These are phyloP conservation scores for Ceratobasidium sp. DNA, from an alignment of 1,284 basidiomycete species.

Conservation along the genomic window DNA sequence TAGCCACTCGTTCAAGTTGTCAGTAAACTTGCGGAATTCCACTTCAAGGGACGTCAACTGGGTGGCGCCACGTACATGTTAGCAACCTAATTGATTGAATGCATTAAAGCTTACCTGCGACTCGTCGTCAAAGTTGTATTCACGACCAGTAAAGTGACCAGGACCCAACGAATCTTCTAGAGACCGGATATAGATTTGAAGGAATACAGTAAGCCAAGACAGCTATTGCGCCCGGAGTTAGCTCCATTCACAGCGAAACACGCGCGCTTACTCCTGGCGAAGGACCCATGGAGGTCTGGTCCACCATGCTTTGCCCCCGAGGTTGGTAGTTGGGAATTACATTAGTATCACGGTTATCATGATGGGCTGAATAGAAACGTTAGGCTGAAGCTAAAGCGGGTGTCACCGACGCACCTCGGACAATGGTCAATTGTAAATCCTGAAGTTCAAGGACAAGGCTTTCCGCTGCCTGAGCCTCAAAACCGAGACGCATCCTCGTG, in stretches of 20 bases:
- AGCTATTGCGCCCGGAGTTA: conserved; percentile 51
- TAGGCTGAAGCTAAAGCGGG: conserved; percentile 4
- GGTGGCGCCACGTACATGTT: not conserved
- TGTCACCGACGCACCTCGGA: conserved; percentile 62
- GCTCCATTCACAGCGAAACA: conserved; percentile 8
- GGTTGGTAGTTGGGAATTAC: conserved; percentile 83
- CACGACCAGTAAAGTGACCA: conserved; percentile 59
- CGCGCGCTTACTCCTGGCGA: conserved; percentile 60
- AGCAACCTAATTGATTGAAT: conserved; percentile 5
- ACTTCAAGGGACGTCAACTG: conserved; percentile 38
- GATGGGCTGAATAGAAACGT: conserved; percentile 52
- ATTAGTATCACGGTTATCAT: conserved; percentile 82
- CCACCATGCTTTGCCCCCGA: conserved; percentile 56
- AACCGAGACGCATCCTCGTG: conserved; percentile 77
- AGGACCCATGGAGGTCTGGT: conserved; percentile 71
- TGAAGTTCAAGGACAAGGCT: conserved; percentile 79
- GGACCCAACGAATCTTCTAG: conserved; percentile 64
- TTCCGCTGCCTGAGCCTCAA: conserved; percentile 70
- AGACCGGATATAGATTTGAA: conserved; percentile 75
- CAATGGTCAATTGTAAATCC: conserved; percentile 81
- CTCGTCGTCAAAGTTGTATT: conserved; percentile 64
- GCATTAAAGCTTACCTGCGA: conserved; percentile 47
- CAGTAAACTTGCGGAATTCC: conserved; percentile 41
- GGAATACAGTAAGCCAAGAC: conserved; percentile 72
- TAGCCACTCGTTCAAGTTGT: conserved; percentile 41